Evolutionary conservation across 1,284 basidiomycete species (phyloP).

Genomic region (Sanghuangporus baumii): DNA sequence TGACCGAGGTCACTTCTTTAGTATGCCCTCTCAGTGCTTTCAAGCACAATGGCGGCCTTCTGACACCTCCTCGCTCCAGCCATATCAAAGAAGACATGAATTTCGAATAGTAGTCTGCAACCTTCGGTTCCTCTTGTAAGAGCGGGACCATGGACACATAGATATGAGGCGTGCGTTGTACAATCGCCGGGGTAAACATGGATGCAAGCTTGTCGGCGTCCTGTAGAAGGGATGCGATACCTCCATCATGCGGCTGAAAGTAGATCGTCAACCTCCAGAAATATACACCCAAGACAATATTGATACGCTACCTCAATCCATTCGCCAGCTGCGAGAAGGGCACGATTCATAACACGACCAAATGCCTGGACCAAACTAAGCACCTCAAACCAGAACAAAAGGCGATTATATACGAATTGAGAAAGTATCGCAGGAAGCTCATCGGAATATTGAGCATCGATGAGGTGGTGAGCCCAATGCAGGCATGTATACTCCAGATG

Average conservation of each 20-base stretch:
- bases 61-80: not conserved
- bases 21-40: not conserved
- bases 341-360: not conserved
- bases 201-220: slow-evolving; percentile 13
- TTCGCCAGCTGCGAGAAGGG: not conserved
- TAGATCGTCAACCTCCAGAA: not conserved
- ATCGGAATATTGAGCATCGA: not conserved
- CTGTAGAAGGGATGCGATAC: not conserved
- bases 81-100: not conserved
- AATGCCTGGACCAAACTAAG: slow-evolving; percentile 21
- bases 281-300: not conserved
- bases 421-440: not conserved
- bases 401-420: slow-evolving; percentile 19
- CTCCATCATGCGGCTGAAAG: not conserved
- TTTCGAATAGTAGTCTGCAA: not conserved
- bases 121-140: slow-evolving; percentile 12
- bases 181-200: slow-evolving; percentile 16
- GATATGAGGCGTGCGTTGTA: slow-evolving; percentile 21
- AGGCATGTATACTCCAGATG: slow-evolving; percentile 3
- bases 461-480: not conserved
- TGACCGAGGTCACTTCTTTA: not conserved
- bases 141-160: slow-evolving; percentile 24
- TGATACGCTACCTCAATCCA: not conserved
- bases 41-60: not conserved
- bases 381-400: slow-evolving; percentile 14